Percentiles rank a stretch among this genome's conserved stretches.
phyloP scores from a whole-genome alignment of 768 basidiomycete species.

The Russula sp. region DNA sequence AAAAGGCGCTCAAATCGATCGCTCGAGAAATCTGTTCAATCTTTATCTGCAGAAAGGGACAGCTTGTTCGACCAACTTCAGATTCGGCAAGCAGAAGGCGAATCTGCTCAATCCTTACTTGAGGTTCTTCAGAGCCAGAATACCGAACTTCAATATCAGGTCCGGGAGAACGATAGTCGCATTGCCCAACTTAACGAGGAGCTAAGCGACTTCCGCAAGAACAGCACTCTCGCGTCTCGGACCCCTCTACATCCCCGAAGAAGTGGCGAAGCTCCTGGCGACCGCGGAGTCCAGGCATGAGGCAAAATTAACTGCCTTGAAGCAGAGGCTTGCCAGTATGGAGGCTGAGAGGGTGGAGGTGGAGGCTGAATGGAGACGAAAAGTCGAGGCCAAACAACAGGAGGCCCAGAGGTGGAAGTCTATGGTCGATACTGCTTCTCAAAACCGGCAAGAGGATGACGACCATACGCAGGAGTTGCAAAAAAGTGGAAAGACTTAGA shows the following conservation, averaged over 20 bases:
- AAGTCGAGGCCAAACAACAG: constrained; percentile 70
- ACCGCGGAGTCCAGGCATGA: constrained; percentile 78
- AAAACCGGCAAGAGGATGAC: constrained; percentile 59
- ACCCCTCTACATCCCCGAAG: constrained; percentile 54
- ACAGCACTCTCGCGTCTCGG: constrained; percentile 46
- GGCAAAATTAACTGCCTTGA: constrained; percentile 66
- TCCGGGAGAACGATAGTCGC: constrained; percentile 77
- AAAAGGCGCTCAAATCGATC: constrained; percentile 59
- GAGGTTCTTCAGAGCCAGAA: constrained; percentile 75
- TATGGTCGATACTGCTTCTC: constrained; percentile 54
- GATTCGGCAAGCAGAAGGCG: constrained; percentile 83
- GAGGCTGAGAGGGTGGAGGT: constrained; percentile 85
- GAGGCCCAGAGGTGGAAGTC: constrained; percentile 74
- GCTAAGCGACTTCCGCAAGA: constrained; percentile 58
- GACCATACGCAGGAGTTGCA: constrained; percentile 49
- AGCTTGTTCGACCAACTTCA: constrained; percentile 84
- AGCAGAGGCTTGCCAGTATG: constrained; percentile 53
- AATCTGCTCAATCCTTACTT: constrained; percentile 72
- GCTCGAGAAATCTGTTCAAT: constrained; percentile 68
- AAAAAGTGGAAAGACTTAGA: constrained; percentile 52
- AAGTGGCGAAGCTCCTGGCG: constrained; percentile 68
- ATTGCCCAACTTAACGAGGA: constrained; percentile 69
- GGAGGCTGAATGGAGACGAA: constrained; percentile 87
- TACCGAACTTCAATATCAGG: constrained; percentile 82
- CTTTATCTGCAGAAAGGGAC: constrained; percentile 71